Base-by-base conservation (phyloP, 306 rosid species). In the Dryas drummondii region DNA sequence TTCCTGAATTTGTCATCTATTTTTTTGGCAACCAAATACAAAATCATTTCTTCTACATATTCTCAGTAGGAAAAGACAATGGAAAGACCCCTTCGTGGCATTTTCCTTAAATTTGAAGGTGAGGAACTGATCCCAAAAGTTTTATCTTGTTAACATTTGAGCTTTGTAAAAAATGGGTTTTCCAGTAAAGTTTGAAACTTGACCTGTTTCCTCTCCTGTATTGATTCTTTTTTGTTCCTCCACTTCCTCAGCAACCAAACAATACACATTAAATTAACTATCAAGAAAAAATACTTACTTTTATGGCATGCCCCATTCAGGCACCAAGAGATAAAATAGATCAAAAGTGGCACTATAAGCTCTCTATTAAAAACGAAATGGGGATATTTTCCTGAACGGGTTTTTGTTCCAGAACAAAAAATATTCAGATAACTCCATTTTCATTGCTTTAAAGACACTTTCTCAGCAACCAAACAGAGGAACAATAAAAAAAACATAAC, bases 401-500 rank as follows among this genome's bases (percentile, higher is more conserved):
- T 48, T 58, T 32, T 14, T 15, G 22, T 9, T 70, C 54, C 5
- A 9, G 4, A 65, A 72, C 19, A 10, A 1, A 22, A 68, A 41
- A 5, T 32, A 9, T 49, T 19, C 19, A 48, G 40, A 5, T 44
- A 22, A 15, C 48, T 59, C 42, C 32, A 58, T 8, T 7, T 59
- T 47, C 32, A 10, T 37, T 16, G 19, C 6, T 10, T 54, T 4
- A 16, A 49, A 49, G 10, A 44, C 58, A 51, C 9, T 66, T 73
- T 70, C 68, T n/a, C 26, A 19, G 48, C 27, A 71, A 72, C 50
- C 72, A 77, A 59, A 72, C 74, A 70, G 26, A 49, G 26, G 19
- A 68, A 60, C 2, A 7, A 19, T 4, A 12, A 46, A 44, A 44
- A 37, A 26, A 12, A 63, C 14, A 61, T 0, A 55, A 40, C 1